Evolutionary conservation across 2,329 filamentous ascomycete species (phyloP).

Genomic region (Xylaria arbuscula): DNA sequence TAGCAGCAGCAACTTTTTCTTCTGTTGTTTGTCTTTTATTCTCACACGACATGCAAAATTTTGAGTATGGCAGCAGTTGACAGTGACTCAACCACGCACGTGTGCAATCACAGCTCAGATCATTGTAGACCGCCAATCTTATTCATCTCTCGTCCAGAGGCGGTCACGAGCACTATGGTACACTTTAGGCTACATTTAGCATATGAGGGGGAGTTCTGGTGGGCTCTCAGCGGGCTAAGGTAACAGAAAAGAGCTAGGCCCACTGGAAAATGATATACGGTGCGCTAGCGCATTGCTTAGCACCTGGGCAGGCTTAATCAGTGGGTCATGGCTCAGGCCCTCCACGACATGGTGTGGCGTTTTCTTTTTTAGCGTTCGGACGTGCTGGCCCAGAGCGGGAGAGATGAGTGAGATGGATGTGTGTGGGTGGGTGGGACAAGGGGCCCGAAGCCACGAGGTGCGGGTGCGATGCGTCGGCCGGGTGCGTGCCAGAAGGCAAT

Average conservation of each 20-base stretch:
- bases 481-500: conserved; percentile 16
- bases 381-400: conserved; percentile 18
- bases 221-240: neutral
- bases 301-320: conserved; percentile 10
- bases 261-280: conserved; percentile 1
- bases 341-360: conserved; percentile 30
- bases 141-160: conserved; percentile 18
- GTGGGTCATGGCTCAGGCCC: conserved; percentile 10
- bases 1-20: neutral
- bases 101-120: neutral
- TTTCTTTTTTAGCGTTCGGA: conserved; percentile 10
- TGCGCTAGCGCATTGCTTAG: neutral
- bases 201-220: conserved; percentile 1
- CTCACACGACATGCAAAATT: neutral
- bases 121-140: conserved; percentile 34
- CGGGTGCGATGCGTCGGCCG: conserved; percentile 23
- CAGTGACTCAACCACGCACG: conserved; percentile 3
- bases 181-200: conserved; percentile 20
- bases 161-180: conserved; percentile 24
- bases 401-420: neutral
- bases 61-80: neutral
- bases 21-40: neutral
- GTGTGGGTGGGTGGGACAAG: conserved; percentile 29
- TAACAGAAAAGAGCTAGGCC: conserved; percentile 7
- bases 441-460: conserved; percentile 32